Evolutionary conservation across 805 yeast genomes (phyloP).

Genomic region (Candida montana): DNA sequence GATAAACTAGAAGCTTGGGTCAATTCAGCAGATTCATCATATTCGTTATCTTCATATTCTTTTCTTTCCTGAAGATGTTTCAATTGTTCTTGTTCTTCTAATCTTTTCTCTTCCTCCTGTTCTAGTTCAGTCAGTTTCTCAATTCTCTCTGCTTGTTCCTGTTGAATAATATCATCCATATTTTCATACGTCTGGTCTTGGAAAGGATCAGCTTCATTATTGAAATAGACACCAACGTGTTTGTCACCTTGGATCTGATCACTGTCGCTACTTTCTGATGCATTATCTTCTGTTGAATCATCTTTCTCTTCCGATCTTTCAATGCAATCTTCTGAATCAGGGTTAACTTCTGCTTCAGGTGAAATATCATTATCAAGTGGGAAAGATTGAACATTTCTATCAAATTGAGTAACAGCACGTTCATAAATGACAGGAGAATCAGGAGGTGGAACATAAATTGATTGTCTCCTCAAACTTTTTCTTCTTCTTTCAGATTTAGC

Average conservation of each 20-base stretch:
- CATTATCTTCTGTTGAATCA: no score
- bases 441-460: constrained; percentile 30
- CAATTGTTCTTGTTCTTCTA: background rate
- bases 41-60: background rate
- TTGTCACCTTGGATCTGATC: background rate
- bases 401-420: constrained; percentile 5
- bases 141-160: constrained; percentile 6
- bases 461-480: constrained; percentile 36
- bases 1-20: constrained; percentile 20
- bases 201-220: constrained; percentile 20
- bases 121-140: constrained; percentile 10
- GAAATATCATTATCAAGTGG: background rate
- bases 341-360: no score
- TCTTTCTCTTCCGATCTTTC: no score
- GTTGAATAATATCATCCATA: constrained; percentile 6
- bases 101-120: constrained; percentile 6
- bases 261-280: no score
- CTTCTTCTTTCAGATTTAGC: constrained; percentile 28
- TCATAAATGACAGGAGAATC: constrained; percentile 9
- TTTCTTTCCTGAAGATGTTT: background rate
- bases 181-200: constrained; percentile 9
- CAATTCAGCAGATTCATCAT: constrained; percentile 7
- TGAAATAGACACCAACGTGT: constrained; percentile 20
- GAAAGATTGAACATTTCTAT: constrained; percentile 3
- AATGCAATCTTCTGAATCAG: no score